A percentile compares a stretch with the other conserved stretches of the same genome.
These are phyloP conservation scores for Pestalotiopsis sp. DNA, from an alignment of 2,329 filamentous ascomycete species.

Conservation along the genomic window DNA sequence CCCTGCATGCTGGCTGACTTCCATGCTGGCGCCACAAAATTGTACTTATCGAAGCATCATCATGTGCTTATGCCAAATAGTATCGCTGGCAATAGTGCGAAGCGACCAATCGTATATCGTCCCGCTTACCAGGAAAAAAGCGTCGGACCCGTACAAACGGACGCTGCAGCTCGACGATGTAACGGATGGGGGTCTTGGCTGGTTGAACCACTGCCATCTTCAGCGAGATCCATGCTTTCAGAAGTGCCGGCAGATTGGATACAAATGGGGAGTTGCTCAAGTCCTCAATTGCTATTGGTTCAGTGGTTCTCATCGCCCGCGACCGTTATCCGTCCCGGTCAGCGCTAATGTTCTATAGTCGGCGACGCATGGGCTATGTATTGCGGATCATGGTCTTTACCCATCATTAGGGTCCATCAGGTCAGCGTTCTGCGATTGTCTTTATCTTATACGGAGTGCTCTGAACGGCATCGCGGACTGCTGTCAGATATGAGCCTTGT, in stretches of 20 bases:
- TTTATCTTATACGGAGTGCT: too few species aligned
- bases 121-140: neutral
- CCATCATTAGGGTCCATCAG: too few species aligned
- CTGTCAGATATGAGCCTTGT: too few species aligned
- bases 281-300: too few species aligned
- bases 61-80: neutral
- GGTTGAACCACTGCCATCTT: neutral
- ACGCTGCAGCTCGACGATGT: neutral
- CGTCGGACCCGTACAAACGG: neutral
- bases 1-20: neutral
- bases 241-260: neutral
- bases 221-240: neutral
- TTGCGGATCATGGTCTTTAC: too few species aligned
- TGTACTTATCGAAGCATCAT: neutral
- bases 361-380: too few species aligned
- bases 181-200: neutral
- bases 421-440: too few species aligned
- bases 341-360: too few species aligned
- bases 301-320: too few species aligned
- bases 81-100: neutral
- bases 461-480: too few species aligned
- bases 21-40: neutral
- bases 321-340: too few species aligned
- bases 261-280: too few species aligned
- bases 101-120: neutral